These are phyloP conservation scores for Plasmopara viticola DNA, from an alignment of 352 stramenopile species.

Conservation along the genomic window DNA sequence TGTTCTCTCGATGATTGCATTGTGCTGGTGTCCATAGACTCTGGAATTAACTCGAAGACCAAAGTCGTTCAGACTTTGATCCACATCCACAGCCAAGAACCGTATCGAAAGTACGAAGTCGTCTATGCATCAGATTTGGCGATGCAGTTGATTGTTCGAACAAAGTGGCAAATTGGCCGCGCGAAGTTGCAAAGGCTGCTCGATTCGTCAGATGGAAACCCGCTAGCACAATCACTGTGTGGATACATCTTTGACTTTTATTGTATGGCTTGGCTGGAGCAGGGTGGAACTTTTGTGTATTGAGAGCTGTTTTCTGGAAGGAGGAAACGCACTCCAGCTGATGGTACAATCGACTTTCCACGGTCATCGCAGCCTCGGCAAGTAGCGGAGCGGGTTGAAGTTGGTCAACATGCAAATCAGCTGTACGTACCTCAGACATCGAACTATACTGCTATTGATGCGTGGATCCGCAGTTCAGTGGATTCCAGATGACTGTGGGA, in stretches of 20 bases:
- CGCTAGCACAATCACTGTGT: conserved; percentile 26
- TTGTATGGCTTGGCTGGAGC: conserved; percentile 22
- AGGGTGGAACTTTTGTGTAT: conserved; percentile 17
- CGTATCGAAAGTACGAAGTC: conserved; percentile 23
- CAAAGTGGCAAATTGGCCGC: background rate
- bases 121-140: conserved; percentile 34
- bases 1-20: no score
- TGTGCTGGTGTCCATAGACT: no score
- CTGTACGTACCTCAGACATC: conserved; percentile 25
- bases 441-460: conserved; percentile 23
- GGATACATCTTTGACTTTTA: conserved; percentile 34
- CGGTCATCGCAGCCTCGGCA: conserved; percentile 8
- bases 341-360: no score
- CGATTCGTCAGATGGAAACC: conserved; percentile 22
- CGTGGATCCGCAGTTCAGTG: no score
- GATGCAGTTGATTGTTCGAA: conserved; percentile 21
- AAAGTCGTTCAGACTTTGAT: conserved; percentile 23
- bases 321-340: no score
- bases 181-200: conserved; percentile 17
- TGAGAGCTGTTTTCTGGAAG: conserved; percentile 17
- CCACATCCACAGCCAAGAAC: conserved; percentile 30
- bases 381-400: conserved; percentile 22
- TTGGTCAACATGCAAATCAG: conserved; percentile 17
- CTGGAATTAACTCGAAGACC: no score
- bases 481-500: no score